These are phyloP conservation scores for Endoconidiophora polonica DNA, from an alignment of 2,329 filamentous ascomycete species.

Conservation along the genomic window DNA sequence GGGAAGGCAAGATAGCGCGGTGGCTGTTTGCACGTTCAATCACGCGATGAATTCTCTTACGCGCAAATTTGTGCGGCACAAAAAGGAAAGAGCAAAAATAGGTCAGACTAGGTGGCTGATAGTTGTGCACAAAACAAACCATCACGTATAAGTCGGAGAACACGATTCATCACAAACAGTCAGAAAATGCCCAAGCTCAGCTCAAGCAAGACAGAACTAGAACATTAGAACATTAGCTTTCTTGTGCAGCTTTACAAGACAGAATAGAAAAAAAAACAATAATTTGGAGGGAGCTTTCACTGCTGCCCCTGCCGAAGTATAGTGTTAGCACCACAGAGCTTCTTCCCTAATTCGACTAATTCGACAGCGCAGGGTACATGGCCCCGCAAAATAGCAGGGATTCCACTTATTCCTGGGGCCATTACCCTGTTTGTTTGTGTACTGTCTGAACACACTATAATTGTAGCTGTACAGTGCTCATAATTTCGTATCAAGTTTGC, in stretches of 20 bases:
- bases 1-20: too few species aligned
- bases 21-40: not conserved
- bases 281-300: too few species aligned
- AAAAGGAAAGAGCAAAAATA: not conserved
- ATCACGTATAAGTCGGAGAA: not conserved
- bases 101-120: not conserved
- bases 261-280: too few species aligned
- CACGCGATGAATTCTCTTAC: not conserved
- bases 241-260: too few species aligned
- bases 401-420: not conserved
- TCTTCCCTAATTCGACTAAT: not conserved
- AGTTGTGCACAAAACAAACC: not conserved
- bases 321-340: not conserved
- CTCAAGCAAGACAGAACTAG: not conserved
- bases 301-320: conserved; percentile 4
- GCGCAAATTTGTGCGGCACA: not conserved
- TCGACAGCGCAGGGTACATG: not conserved
- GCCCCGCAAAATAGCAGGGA: not conserved
- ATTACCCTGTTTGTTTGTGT: not conserved
- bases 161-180: not conserved
- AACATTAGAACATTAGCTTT: too few species aligned
- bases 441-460: conserved; percentile 6
- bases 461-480: conserved; percentile 4
- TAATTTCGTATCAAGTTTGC: not conserved
- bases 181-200: not conserved